Base-by-base conservation (phyloP, 352 stramenopile species). In the Globisporangium spinosum region DNA sequence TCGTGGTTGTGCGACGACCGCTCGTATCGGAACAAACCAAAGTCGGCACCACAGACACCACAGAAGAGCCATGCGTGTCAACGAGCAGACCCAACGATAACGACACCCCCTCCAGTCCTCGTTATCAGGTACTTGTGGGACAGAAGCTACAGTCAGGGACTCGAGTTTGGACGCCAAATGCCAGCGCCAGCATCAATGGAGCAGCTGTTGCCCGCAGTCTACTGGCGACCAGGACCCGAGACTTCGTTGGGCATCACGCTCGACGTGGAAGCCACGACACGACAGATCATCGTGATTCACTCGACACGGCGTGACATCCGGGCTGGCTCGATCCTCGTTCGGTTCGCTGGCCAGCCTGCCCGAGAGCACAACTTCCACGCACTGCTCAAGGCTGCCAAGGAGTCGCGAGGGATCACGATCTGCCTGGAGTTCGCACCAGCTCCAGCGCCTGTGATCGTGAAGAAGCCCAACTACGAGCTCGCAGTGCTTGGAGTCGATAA, bases 81-180 rank as follows among this genome's bases (percentile, higher is more conserved):
- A 55, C 34, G 12, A 32, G 17, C 51, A 2, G 20, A 15, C n/a
- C 23, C 22, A 7, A 22, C 23, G 4, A 38, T 3, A 6, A 15
- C 29, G 32, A 32, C 29, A 32, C 29, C 47, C 15, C 27, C 60
- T 27, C 27, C 25, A 13, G 17, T 12, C 25, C 13, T 40, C 2
- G 27, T 40, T 8, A 59, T 67, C 49, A 67, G 32, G 49, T 67
- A 67, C 62, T 60, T 59, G 20, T 67, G 62, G 62, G 47, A 67
- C 23, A 15, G 62, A 3, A 40, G 17, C 47, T 17, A 22, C 34
- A 57, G 62, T 7, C 62, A 60, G 34, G 32, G 47, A 6, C 62
- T 67, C 20, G 62, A 67, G 23, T 5, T 67, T 5, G 62, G 62
- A 0, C 62, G 62, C 2, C 25, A 25, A 6, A 0, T 38, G 2